These are phyloP conservation scores for Platismatia glauca DNA, from an alignment of 495 filamentous ascomycete species.

Conservation along the genomic window DNA sequence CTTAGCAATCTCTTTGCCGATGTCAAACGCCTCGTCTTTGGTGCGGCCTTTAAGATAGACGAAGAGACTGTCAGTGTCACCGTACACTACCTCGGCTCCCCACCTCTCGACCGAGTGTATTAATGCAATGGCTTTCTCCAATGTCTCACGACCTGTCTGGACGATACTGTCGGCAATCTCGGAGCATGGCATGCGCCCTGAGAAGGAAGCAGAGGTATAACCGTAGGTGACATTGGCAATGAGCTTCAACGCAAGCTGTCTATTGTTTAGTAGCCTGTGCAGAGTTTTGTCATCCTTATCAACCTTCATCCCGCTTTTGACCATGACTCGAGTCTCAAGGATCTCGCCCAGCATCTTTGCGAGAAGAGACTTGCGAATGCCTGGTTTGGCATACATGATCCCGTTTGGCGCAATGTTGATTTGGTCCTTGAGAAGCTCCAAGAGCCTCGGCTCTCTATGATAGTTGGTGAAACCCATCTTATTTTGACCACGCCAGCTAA, in stretches of 20 bases:
- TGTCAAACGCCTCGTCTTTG: slow-evolving; percentile 78
- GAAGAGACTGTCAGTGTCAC: slow-evolving; percentile 96
- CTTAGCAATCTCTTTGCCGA: slow-evolving; percentile 88
- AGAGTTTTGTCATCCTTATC: slow-evolving; percentile 84
- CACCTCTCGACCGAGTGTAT: slow-evolving; percentile 82
- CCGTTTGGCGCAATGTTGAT: slow-evolving; percentile 95
- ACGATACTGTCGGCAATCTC: slow-evolving; percentile 99
- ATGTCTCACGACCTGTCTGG: slow-evolving; percentile 85
- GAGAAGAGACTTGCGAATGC: slow-evolving; percentile 79
- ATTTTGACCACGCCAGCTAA: slow-evolving; percentile 77
- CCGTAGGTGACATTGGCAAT: slow-evolving; percentile 98
- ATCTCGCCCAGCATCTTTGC: slow-evolving; percentile 97
- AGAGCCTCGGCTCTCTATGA: slow-evolving; percentile 58
- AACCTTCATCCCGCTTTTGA: slow-evolving; percentile 92
- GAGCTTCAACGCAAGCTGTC: slow-evolving; percentile 91
- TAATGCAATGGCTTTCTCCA: slow-evolving; percentile 86
- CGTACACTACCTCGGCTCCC: slow-evolving; percentile 95
- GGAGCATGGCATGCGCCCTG: slow-evolving; percentile 92
- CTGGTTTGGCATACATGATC: slow-evolving; percentile 84
- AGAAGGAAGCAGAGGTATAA: slow-evolving; percentile 92
- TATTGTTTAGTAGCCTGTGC: slow-evolving; percentile 83
- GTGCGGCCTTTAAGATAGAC: slow-evolving; percentile 82
- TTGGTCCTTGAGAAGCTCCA: slow-evolving; percentile 72
- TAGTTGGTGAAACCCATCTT: slow-evolving; percentile 94
- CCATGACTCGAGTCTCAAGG: slow-evolving; percentile 94